Percentiles rank a stretch among this genome's conserved stretches.
phyloP scores from a whole-genome alignment of 768 basidiomycete species.

The Thelephora aurantiotincta region DNA sequence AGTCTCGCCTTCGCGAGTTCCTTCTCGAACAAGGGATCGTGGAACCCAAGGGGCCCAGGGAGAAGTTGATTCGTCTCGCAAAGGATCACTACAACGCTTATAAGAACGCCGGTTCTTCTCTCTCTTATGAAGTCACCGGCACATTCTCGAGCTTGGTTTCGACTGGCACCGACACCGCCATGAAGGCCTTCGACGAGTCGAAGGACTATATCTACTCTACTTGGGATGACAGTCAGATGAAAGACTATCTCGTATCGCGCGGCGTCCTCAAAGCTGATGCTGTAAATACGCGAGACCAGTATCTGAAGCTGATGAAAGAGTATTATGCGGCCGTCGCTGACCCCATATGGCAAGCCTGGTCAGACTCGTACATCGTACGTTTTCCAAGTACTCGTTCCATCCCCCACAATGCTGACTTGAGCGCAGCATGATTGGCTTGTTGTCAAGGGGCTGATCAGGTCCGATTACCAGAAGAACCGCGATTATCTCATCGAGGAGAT shows the following conservation, averaged over 20 bases:
- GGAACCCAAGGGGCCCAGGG: conserved; percentile 62
- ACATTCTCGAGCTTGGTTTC: conserved; percentile 19
- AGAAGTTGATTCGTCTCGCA: conserved; percentile 68
- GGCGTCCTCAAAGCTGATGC: conserved; percentile 53
- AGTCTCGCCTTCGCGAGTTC: conserved; percentile 67
- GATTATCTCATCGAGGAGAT: conserved; percentile 50
- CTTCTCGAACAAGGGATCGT: conserved; percentile 81
- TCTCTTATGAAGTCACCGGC: conserved; percentile 18
- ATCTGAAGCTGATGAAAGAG: conserved; percentile 53
- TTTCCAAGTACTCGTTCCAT: not conserved
- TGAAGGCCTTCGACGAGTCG: conserved; percentile 44
- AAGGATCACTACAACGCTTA: conserved; percentile 55
- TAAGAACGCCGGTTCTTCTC: conserved; percentile 42
- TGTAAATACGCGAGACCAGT: conserved; percentile 48
- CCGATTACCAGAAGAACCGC: conserved; percentile 42
- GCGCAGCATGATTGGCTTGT: conserved; percentile 72
- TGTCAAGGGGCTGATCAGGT: conserved; percentile 56
- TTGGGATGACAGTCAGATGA: conserved; percentile 73
- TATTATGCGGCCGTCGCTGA: conserved; percentile 47
- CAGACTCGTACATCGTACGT: conserved; percentile 66
- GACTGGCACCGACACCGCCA: conserved; percentile 38
- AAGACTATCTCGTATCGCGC: conserved; percentile 60
- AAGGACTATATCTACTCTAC: conserved; percentile 84
- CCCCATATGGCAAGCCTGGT: conserved; percentile 79
- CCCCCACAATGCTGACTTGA: not conserved